Percentiles rank a stretch among this genome's conserved stretches.
Evolutionary conservation across 495 filamentous ascomycete genomes (phyloP).

Genomic region (Pyronema omphalodes): DNA sequence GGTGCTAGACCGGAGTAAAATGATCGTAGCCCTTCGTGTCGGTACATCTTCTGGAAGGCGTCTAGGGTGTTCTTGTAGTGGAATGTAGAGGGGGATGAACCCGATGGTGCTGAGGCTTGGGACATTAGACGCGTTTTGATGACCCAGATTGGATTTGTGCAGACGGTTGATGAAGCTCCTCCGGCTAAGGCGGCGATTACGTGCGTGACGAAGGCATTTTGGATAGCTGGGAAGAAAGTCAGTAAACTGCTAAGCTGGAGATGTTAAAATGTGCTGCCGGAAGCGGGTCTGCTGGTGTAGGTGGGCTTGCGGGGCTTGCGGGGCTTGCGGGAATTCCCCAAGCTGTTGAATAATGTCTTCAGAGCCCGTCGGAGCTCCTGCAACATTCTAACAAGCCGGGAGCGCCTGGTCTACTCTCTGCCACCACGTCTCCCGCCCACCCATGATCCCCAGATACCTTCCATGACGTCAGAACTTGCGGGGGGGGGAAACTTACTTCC

Average conservation of each 20-base stretch:
- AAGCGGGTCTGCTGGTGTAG: no score
- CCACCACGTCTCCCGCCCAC: no score
- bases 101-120: conserved; percentile 33
- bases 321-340: no score
- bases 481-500: conserved; percentile 8
- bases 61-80: conserved; percentile 76
- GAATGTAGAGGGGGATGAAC: conserved; percentile 36
- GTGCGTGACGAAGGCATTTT: conserved; percentile 37
- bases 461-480: no score
- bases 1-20: conserved; percentile 95
- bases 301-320: no score
- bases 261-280: neutral
- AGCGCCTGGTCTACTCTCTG: neutral
- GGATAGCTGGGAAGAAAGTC: conserved; percentile 8
- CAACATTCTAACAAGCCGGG: neutral
- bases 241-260: neutral
- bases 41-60: conserved; percentile 89
- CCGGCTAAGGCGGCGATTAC: conserved; percentile 69
- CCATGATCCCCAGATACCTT: no score
- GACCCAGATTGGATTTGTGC: conserved; percentile 99
- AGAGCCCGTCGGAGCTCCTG: no score
- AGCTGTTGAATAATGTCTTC: no score
- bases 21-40: conserved; percentile 61
- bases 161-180: conserved; percentile 79
- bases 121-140: conserved; percentile 98